Evolutionary conservation across 1,139 yeast genomes (phyloP).

Genomic region (Nadsonia commutata): DNA sequence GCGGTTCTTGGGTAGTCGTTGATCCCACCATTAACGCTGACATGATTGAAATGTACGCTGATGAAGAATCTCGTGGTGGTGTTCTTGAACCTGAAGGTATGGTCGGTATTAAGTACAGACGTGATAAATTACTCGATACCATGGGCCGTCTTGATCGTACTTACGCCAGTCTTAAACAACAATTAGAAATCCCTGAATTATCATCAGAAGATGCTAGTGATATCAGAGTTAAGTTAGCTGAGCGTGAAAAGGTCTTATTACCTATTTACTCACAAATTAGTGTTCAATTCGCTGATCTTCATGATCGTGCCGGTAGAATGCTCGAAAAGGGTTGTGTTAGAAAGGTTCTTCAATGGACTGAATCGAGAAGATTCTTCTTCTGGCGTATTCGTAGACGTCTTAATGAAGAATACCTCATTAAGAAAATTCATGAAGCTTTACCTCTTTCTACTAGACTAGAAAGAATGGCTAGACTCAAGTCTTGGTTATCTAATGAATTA

Average conservation of each 20-base stretch:
- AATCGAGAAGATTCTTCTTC: slow-evolving; percentile 92
- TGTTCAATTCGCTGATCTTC: slow-evolving; percentile 93
- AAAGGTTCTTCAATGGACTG: slow-evolving; percentile 70
- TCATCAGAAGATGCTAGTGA: slow-evolving; percentile 52
- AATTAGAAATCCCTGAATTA: slow-evolving; percentile 32
- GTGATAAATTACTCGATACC: slow-evolving; percentile 75
- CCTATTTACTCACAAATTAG: slow-evolving; percentile 89
- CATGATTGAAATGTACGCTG: slow-evolving; percentile 99
- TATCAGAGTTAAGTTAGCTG: slow-evolving; percentile 49
- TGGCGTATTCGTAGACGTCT: slow-evolving; percentile 97
- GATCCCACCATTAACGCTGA: slow-evolving; percentile 95
- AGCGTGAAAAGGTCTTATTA: slow-evolving; percentile 64
- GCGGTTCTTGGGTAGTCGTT: slow-evolving; percentile 99
- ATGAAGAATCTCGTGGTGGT: slow-evolving; percentile 93
- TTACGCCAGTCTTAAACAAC: slow-evolving; percentile 55
- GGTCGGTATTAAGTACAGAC: slow-evolving; percentile 95
- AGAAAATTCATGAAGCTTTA: slow-evolving; percentile 53
- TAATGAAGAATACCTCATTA: slow-evolving; percentile 78
- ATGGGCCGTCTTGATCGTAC: slow-evolving; percentile 79
- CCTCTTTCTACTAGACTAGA: slow-evolving; percentile 57
- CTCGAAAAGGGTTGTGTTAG: slow-evolving; percentile 83
- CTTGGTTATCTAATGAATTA: slow-evolving; percentile 64
- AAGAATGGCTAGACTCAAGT: slow-evolving; percentile 70
- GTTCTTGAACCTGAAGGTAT: slow-evolving; percentile 97
- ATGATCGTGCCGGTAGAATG: slow-evolving; percentile 96